Base-by-base conservation (phyloP, 371 early-diverging fungal species). In the Rhizomucor pusillus region DNA sequence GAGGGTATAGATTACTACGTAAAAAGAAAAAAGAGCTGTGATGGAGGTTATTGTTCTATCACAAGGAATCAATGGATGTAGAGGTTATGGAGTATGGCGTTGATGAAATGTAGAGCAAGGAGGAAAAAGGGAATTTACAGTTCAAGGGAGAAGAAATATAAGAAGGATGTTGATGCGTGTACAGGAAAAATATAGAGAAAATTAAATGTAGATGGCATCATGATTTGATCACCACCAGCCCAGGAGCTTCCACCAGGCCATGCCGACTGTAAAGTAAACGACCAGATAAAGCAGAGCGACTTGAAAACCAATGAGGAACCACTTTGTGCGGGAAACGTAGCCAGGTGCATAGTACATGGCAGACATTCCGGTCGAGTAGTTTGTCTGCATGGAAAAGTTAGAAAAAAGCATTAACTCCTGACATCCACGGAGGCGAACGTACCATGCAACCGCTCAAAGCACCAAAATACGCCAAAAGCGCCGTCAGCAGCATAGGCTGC, bases 211-310 rank as follows among this genome's bases (percentile, higher is more conserved):
- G 52, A n/a, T 5, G 43, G 49, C 13, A 25, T 16, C 11, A 41
- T 23, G 19, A 19, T 6, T 37, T 40, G 37, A 43, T 4, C 49
- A 24, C 50, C 65, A 79, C 84, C 83, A 88, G 11, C 84, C 89
- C 11, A 91, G 52, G 2, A 86, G 4, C 47, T 76, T 82, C 86
- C 87, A 90, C 90, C 90, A 91, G 0, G 61, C 50, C 59, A 86
- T 47, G 5, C 92, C 92, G 0, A 85, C 61, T 0, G 88, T 81
- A 16, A 82, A 79, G 52, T 82, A 84, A 0, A 88, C 56, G 24
- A 50, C 11, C 0, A 90, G 33, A 48, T 82, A 79, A 3, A 85
- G 55, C 0, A 78, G 12, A 4, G 85, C 76, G 14, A 85, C 41
- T 22, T 70, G 37, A 22, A 75, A 47, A 5, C 91, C 91, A 39